Conservation (phyloP, 139 green algal species). For the Micractinium conductrix region DNA sequence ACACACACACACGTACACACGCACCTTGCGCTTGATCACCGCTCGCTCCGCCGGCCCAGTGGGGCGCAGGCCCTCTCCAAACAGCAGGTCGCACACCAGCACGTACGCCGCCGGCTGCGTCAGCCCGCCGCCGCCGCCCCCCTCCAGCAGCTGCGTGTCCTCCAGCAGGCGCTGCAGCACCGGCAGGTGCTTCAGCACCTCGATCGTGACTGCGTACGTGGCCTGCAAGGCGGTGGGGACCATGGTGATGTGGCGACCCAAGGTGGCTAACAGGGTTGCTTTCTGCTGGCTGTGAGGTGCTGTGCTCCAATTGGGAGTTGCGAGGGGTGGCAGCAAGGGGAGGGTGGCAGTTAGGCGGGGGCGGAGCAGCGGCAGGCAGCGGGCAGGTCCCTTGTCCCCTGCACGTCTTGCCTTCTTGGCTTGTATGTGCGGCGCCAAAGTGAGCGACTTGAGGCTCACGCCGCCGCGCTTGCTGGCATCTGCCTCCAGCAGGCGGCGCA, state of each 20-base stretch:
- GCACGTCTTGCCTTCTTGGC: conserved; percentile 71
- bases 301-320: too few species aligned
- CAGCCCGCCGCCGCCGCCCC: conserved; percentile 39
- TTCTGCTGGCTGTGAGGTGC: too few species aligned
- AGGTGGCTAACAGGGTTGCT: too few species aligned
- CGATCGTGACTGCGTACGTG: conserved; percentile 86
- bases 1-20: too few species aligned
- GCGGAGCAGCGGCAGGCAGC: background rate
- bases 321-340: too few species aligned
- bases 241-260: background rate
- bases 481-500: conserved; percentile 54
- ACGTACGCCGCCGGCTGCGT: conserved; percentile 47
- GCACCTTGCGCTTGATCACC: conserved; percentile 58
- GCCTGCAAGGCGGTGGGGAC: conserved; percentile 39
- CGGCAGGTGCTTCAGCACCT: conserved; percentile 81
- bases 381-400: background rate
- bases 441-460: conserved; percentile 74
- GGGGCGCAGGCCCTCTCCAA: conserved; percentile 63
- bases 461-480: conserved; percentile 43
- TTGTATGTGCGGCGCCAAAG: conserved; percentile 72
- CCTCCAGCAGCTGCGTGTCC: conserved; percentile 47
- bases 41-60: conserved; percentile 65
- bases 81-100: conserved; percentile 81
- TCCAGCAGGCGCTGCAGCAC: conserved; percentile 69
- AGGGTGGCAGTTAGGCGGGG: too few species aligned